These are phyloP conservation scores for Suhomyces coccinellae DNA, from an alignment of 1,139 yeast genomes.

Conservation along the genomic window DNA sequence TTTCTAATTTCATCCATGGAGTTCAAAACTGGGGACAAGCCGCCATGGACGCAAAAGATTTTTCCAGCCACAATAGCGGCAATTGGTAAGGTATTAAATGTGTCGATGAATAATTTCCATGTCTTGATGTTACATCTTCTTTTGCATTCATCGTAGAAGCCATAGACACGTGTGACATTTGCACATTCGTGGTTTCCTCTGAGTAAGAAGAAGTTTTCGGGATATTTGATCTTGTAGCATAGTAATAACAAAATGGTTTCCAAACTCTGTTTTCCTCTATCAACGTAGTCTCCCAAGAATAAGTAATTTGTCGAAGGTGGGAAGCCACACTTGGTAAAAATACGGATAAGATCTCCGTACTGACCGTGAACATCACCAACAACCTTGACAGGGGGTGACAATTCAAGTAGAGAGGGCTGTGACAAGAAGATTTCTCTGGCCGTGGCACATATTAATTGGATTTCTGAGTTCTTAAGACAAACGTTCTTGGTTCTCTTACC, in stretches of 20 bases:
- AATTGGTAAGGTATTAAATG: slow-evolving; percentile 90
- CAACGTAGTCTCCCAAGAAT: slow-evolving; percentile 94
- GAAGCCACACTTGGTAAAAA: slow-evolving; percentile 94
- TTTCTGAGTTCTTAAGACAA: slow-evolving; percentile 84
- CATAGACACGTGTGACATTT: slow-evolving; percentile 90
- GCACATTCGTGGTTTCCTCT: slow-evolving; percentile 98
- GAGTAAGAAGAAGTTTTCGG: slow-evolving; percentile 88
- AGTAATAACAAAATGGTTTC: slow-evolving; percentile 84
- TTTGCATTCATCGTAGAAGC: slow-evolving; percentile 96
- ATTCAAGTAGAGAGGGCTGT: slow-evolving; percentile 86
- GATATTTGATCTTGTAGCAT: slow-evolving; percentile 93
- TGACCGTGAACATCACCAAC: slow-evolving; percentile 99
- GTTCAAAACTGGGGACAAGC: slow-evolving; percentile 86
- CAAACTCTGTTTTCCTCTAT: slow-evolving; percentile 90
- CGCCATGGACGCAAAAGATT: slow-evolving; percentile 97
- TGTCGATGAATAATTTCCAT: slow-evolving; percentile 91
- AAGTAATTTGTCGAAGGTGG: slow-evolving; percentile 95
- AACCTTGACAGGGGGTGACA: slow-evolving; percentile 93
- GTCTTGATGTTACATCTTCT: slow-evolving; percentile 83
- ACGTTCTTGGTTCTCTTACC: slow-evolving; percentile 90
- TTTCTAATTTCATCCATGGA: slow-evolving; percentile 89
- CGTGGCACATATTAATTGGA: slow-evolving; percentile 77
- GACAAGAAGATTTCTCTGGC: slow-evolving; percentile 86
- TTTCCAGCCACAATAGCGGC: slow-evolving; percentile 96
- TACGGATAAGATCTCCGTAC: slow-evolving; percentile 83